Evolutionary conservation across 208 protist genomes (phyloP).

Genomic region (Leishmania guyanensis): DNA sequence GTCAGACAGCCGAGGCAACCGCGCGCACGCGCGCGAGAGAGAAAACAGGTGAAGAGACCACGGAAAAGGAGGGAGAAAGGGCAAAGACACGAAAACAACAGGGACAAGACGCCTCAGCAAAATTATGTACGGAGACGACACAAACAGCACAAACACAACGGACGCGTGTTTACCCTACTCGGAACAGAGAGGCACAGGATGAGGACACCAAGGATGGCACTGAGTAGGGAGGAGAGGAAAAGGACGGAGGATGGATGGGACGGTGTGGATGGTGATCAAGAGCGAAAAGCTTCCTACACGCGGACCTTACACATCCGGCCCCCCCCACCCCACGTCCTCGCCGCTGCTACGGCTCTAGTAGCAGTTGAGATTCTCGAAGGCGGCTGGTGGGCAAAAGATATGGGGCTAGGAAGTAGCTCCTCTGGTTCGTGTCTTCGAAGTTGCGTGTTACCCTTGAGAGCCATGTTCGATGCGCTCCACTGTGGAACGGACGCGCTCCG

Average conservation of each 20-base stretch:
- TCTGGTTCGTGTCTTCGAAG: background rate
- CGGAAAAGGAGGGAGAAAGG: slow-evolving; percentile 6
- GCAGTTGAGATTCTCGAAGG: background rate
- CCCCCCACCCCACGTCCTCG: background rate
- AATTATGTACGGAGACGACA: background rate
- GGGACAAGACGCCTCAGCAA: background rate
- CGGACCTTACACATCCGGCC: background rate
- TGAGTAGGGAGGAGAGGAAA: background rate
- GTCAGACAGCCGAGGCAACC: background rate
- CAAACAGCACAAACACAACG: slow-evolving; percentile 4
- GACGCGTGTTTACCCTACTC: background rate
- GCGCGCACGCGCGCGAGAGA: too few species aligned
- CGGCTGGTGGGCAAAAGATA: background rate
- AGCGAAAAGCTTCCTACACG: background rate
- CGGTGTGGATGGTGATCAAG: too few species aligned
- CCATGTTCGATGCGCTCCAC: slow-evolving; percentile 36
- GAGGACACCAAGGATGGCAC: background rate
- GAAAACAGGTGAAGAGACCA: background rate
- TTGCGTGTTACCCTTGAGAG: slow-evolving; percentile 4
- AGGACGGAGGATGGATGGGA: background rate
- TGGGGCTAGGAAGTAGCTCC: background rate
- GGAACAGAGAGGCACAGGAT: background rate
- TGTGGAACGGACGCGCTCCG: slow-evolving; percentile 34
- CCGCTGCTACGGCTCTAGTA: background rate
- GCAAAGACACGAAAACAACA: background rate